Conservation (phyloP, 1,284 basidiomycete genomes). For the Phellinidium pouzarii region DNA sequence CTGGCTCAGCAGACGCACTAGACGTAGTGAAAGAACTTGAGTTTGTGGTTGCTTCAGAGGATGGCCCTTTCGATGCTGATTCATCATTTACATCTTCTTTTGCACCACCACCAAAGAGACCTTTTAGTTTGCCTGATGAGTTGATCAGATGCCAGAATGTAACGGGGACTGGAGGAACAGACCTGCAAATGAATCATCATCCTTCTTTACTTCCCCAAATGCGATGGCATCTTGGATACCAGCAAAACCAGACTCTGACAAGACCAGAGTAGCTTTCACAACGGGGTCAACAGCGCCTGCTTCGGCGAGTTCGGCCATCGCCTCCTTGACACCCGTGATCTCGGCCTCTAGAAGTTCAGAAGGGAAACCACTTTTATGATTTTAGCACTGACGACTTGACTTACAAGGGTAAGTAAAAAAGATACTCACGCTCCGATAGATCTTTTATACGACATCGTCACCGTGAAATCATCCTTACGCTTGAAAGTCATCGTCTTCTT, state of each 20-base stretch:
- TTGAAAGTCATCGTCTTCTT: conserved; percentile 83
- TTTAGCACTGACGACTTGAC: conserved; percentile 5
- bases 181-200: conserved; percentile 65
- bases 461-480: conserved; percentile 69
- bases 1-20: conserved; percentile 21
- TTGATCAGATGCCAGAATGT: conserved; percentile 12
- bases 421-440: conserved; percentile 48
- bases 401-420: background rate
- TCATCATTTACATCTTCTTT: conserved; percentile 10
- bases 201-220: conserved; percentile 64
- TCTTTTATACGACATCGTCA: conserved; percentile 68
- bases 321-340: conserved; percentile 62
- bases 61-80: conserved; percentile 30
- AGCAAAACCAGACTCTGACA: conserved; percentile 82
- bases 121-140: conserved; percentile 69
- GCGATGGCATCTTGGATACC: conserved; percentile 72
- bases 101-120: conserved; percentile 63
- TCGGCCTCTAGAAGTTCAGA: conserved; percentile 62
- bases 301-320: conserved; percentile 69
- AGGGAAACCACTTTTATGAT: conserved; percentile 49
- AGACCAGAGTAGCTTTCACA: conserved; percentile 72
- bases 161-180: conserved; percentile 23
- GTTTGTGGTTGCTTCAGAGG: conserved; percentile 19
- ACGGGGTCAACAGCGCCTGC: conserved; percentile 64
- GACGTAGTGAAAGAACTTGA: conserved; percentile 8